These are phyloP conservation scores for Leptographium wingfieldii DNA, from an alignment of 2,329 filamentous ascomycete genomes.

Conservation along the genomic window DNA sequence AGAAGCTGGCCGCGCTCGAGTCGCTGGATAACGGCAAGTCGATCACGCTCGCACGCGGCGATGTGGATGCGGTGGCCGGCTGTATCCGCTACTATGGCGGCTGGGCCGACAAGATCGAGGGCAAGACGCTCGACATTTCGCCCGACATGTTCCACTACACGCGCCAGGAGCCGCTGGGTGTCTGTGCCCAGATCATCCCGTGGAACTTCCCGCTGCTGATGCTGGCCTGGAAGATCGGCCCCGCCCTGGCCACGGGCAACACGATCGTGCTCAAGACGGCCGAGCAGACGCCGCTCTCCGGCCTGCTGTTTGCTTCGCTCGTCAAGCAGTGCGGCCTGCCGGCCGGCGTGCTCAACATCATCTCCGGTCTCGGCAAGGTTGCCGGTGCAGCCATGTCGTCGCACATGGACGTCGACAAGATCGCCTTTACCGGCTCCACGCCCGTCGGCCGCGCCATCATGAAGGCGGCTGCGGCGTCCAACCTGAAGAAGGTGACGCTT, in stretches of 20 bases:
- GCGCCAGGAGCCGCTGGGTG: conserved; percentile 63
- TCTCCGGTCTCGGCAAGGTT: conserved; percentile 65
- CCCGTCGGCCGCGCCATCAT: conserved; percentile 62
- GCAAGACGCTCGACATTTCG: conserved; percentile 72
- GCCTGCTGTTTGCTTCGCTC: conserved; percentile 49
- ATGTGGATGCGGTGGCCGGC: conserved; percentile 54
- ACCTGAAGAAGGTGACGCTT: conserved; percentile 72
- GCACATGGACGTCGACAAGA: conserved; percentile 74
- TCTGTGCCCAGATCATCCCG: conserved; percentile 79
- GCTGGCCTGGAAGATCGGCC: conserved; percentile 72
- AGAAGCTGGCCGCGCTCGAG: conserved; percentile 70
- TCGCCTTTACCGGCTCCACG: conserved; percentile 72
- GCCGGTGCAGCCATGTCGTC: conserved; percentile 64
- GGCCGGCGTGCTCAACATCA: conserved; percentile 62
- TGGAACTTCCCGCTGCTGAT: conserved; percentile 83
- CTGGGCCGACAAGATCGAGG: conserved; percentile 84
- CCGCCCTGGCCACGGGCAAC: conserved; percentile 62
- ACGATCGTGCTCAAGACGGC: conserved; percentile 61
- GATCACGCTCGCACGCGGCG: conserved; percentile 61
- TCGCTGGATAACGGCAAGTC: conserved; percentile 83
- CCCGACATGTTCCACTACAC: conserved; percentile 77
- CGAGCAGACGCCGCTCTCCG: conserved; percentile 64
- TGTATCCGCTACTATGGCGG: conserved; percentile 79
- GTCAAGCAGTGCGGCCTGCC: conserved; percentile 70
- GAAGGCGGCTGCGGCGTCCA: conserved; percentile 65